These are phyloP conservation scores for Amphirosellinia nigrospora DNA, from an alignment of 495 filamentous ascomycete species.

Conservation along the genomic window DNA sequence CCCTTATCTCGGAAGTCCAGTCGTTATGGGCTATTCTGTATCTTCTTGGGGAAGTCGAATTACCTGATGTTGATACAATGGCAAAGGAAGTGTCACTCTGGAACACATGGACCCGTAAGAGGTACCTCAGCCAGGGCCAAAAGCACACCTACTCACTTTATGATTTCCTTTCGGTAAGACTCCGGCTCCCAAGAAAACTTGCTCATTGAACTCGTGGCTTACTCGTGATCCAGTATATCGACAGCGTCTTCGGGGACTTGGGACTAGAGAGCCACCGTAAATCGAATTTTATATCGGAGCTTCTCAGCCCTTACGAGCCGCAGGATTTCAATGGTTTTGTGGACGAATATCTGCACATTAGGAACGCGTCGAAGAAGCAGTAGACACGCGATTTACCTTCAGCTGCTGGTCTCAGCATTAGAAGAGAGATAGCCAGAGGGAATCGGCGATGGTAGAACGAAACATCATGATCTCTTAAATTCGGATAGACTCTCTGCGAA, in stretches of 20 bases:
- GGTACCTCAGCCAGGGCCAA: constrained; percentile 42
- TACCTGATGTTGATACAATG: constrained; percentile 40
- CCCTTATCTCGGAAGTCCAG: constrained; percentile 41
- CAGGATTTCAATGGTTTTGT: constrained; percentile 32
- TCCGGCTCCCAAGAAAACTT: too few species aligned
- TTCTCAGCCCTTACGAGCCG: constrained; percentile 29
- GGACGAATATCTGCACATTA: constrained; percentile 26
- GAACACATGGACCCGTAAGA: constrained; percentile 48
- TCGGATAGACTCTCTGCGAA: background rate
- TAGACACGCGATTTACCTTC: background rate
- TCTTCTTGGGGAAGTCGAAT: constrained; percentile 38
- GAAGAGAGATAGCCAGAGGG: background rate
- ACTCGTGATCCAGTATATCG: constrained; percentile 32
- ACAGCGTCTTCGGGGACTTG: constrained; percentile 30
- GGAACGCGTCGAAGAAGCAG: background rate
- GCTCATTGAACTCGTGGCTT: constrained; percentile 1
- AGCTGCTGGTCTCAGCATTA: background rate
- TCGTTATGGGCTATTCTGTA: constrained; percentile 39
- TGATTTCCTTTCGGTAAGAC: constrained; percentile 35
- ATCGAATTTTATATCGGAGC: constrained; percentile 26
- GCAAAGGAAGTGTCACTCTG: constrained; percentile 42
- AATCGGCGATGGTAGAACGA: background rate
- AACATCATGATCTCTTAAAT: background rate
- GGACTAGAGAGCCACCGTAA: constrained; percentile 28
- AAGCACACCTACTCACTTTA: constrained; percentile 36